A percentile compares a stretch with the other conserved stretches of the same genome.
Evolutionary conservation across 106 monocot genomes (phyloP).

Genomic region (Allium fistulosum): DNA sequence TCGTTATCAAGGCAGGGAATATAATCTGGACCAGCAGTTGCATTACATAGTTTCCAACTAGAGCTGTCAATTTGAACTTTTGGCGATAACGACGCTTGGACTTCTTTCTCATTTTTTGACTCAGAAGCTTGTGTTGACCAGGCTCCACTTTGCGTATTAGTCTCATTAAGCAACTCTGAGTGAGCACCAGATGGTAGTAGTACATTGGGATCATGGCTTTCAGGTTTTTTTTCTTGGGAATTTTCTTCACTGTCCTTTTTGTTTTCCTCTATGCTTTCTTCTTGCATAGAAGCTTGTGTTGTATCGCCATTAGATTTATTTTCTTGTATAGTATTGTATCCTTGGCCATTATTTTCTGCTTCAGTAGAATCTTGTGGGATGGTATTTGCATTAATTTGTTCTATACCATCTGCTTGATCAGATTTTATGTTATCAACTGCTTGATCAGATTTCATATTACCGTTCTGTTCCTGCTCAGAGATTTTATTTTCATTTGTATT

Average conservation of each 20-base stretch:
- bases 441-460: conserved; percentile 8
- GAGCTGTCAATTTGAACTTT: conserved; percentile 8
- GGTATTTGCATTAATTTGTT: conserved; percentile 14
- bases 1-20: conserved; percentile 97
- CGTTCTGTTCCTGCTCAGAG: conserved; percentile 8
- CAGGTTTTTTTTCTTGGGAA: conserved; percentile 14
- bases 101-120: conserved; percentile 76
- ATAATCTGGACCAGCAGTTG: conserved; percentile 59
- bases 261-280: conserved; percentile 23
- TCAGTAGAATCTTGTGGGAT: not conserved
- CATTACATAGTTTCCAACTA: conserved; percentile 84
- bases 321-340: conserved; percentile 23
- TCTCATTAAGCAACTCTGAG: conserved; percentile 81
- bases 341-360: conserved; percentile 6
- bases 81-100: conserved; percentile 24
- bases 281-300: conserved; percentile 14
- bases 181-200: conserved; percentile 58
- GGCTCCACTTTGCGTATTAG: conserved; percentile 43
- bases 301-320: conserved; percentile 1
- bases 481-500: conserved; percentile 7
- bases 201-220: conserved; percentile 17
- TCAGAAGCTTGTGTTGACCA: conserved; percentile 79
- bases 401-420: conserved; percentile 12
- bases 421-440: conserved; percentile 10
- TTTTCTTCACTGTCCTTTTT: conserved; percentile 19